Conservation (phyloP, 257 asterid species). For the Capsicum baccatum region DNA sequence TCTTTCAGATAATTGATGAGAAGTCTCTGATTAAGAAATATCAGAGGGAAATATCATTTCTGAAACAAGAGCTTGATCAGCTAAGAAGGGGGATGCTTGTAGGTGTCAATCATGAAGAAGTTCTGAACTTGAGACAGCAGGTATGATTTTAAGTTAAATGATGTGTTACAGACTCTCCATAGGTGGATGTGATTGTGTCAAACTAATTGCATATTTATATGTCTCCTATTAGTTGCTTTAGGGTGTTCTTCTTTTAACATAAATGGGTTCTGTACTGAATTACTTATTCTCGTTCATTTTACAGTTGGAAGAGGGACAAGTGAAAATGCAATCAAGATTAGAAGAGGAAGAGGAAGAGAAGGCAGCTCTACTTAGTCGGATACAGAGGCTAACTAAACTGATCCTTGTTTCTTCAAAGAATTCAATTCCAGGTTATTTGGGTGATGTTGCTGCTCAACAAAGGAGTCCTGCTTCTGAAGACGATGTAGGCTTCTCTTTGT, state of each 20-base stretch:
- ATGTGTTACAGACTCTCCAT: background rate
- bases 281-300: constrained; percentile 12
- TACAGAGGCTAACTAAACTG: constrained; percentile 95
- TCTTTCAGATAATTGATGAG: constrained; percentile 91
- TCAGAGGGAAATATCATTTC: constrained; percentile 91
- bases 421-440: constrained; percentile 65
- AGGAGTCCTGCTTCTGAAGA: constrained; percentile 77
- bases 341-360: constrained; percentile 99
- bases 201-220: background rate
- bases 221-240: background rate
- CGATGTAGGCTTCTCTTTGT: constrained; percentile 60
- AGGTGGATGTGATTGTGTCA: background rate
- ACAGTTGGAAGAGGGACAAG: constrained; percentile 99
- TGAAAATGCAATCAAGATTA: constrained; percentile 96
- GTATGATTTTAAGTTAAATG: constrained; percentile 42
- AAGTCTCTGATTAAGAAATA: constrained; percentile 97
- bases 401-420: constrained; percentile 96
- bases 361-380: constrained; percentile 97
- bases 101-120: constrained; percentile 86
- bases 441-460: constrained; percentile 65
- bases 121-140: constrained; percentile 82
- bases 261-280: background rate
- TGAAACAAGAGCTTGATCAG: constrained; percentile 91
- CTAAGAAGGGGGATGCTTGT: constrained; percentile 74
- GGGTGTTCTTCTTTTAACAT: constrained; percentile 6